Base-by-base conservation (phyloP, 2,329 filamentous ascomycete genomes). In the Pezicula radicicola region DNA sequence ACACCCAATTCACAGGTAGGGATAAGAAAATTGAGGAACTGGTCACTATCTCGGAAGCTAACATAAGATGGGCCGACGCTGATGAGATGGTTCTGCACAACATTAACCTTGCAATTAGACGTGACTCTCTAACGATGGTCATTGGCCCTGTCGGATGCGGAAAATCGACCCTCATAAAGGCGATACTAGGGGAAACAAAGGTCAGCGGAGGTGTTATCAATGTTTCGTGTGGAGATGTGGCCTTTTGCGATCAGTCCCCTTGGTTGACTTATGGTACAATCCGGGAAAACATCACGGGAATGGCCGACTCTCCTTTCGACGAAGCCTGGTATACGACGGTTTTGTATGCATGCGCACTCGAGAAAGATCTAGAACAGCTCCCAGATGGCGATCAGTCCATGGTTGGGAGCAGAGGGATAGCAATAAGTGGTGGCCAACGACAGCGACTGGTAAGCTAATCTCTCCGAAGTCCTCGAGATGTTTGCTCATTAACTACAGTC, bases 321-420 rank as follows among this genome's bases (percentile, higher is more conserved):
- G 70, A 75, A 27, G 68, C 67, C 6, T 87, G 84, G 82, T 88
- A 88, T 62, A 73, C 83, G 44, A 67, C 77, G 43, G 84, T 88
- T 15, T 68, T 88, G 7, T 79, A 86, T 62, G 83, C 83, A 8
- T 88, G 84, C 62, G 83, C 84, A 1, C 69, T 88, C 4, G 70
- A 77, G 13, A 75, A 78, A 0, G 84, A 87, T 68, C 68, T 88
- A 9, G 45, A 52, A 25, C 27, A 25, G 30, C 54, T 70, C 30
- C 52, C 58, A 4, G 50, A 63, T 7, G 60, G 62, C 19, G 65
- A 68, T 48, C 51, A 47, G 37, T 60, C 55, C 3, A 48, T 41
- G 12, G 58, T 67, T 48, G 67, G 67, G n/a, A 59, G 58, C 21
- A 60, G 55, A 42, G 66, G 66, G 5, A 59, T 65, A 46, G 62